Evolutionary conservation across 2,329 filamentous ascomycete species (phyloP), one percentile per base, ranked within the genome.

Genomic region (Cryphonectria nitschkei): DNA sequence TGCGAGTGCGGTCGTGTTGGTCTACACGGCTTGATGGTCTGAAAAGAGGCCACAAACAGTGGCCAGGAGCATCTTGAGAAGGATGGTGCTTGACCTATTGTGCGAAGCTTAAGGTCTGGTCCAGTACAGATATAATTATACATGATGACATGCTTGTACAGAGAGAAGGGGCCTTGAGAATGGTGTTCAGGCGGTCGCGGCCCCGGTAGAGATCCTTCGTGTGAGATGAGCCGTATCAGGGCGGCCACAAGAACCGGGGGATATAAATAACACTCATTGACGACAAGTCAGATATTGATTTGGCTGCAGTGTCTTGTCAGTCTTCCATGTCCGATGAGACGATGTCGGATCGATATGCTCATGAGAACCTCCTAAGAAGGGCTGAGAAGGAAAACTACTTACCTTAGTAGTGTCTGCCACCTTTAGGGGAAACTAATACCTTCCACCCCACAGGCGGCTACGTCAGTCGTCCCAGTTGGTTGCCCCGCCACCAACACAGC

Each of bases 151-250:
- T 16, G 29, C 13, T 19, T 32, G 54, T 32, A 34, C 5, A 13
- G 54, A 29, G 26, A 58, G 54, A 58, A 19, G 2, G 7, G 14
- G 13, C 54, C 26, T 19, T 19, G 29, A 29, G 26, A 34, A 58
- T 34, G 54, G 16, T 3, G 16, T 3, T 19, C 7, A 19, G 46
- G 26, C 54, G 54, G 54, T 13, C 54, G 26, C 26, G 26, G 2
- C 26, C 26, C 4, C 11, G 52, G 52, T 9, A 14, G 29, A 19
- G 54, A 58, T 56, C 26, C 26, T 58, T 58, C 7, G 26, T 6
- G 26, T 58, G 29, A 58, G 54, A 58, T 58, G 54, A 58, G 54
- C 54, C 54, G 54, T 58, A 14, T 58, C 26, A 58, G 29, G 29
- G 54, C 54, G 54, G 7, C 29, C 54, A 19, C 4, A 8, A 19